Percentiles rank a stretch among this genome's conserved stretches.
Conservation (phyloP, 2,329 filamentous ascomycete genomes). For the Orbilia oligospora region DNA sequence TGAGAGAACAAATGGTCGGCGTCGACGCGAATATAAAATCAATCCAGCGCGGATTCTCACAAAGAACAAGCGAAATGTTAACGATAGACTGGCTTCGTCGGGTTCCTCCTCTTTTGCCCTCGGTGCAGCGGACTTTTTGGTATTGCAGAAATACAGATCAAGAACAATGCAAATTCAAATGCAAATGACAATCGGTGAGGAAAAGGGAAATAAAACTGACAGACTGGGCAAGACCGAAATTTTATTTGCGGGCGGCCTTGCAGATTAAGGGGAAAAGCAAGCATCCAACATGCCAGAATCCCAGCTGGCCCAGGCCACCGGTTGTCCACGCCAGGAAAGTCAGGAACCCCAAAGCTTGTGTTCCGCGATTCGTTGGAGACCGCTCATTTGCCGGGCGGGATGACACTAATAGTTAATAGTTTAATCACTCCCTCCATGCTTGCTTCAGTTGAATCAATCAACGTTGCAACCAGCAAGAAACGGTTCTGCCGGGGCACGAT, state of each 20-base stretch:
- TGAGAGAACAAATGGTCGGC: constrained; percentile 6
- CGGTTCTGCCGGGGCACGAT: constrained; percentile 15
- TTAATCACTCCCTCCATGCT: constrained; percentile 2
- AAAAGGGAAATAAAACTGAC: constrained; percentile 41
- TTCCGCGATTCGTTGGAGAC: constrained; percentile 38
- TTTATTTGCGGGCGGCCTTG: constrained; percentile 18
- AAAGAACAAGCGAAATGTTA: constrained; percentile 59
- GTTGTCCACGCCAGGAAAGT: constrained; percentile 32
- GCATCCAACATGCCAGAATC: constrained; percentile 4
- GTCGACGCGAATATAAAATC: constrained; percentile 34
- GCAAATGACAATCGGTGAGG: constrained; percentile 46
- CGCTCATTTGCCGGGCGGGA: constrained; percentile 27
- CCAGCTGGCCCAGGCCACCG: constrained; percentile 13
- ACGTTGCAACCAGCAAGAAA: constrained; percentile 12
- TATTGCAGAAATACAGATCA: constrained; percentile 20
- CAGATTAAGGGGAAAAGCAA: constrained; percentile 59
- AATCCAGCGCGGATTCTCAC: constrained; percentile 44
- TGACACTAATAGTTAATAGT: too few relatives aligned
- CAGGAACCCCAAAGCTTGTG: constrained; percentile 30
- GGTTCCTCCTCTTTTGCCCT: constrained; percentile 29
- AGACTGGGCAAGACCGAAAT: constrained; percentile 21
- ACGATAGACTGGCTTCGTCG: constrained; percentile 59
- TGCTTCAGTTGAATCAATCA: constrained; percentile 6
- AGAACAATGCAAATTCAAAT: too few relatives aligned
- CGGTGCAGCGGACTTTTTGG: background rate